Base-by-base conservation (phyloP, 805 yeast genomes). In the Starmera quercuum region DNA sequence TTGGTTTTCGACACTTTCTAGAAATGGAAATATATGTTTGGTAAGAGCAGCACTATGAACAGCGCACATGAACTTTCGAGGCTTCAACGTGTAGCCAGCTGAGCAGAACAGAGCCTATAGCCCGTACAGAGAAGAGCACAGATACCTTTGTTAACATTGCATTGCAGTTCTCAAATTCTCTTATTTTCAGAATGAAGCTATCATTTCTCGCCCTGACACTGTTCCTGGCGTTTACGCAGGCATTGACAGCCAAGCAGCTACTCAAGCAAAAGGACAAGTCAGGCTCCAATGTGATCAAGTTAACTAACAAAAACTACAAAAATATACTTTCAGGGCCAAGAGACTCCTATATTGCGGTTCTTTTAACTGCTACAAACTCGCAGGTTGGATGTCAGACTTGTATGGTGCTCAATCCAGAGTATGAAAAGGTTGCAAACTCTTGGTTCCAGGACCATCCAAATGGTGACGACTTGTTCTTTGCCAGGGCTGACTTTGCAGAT, bases 371-470 rank as follows among this genome's bases (percentile, higher is more conserved):
- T 3, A 71, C 79, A 8, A 69, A 78, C 31, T 68, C 85, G 2
- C 73, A 74, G 40, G 71, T 88, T 50, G 84, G 83, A 10, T 92
- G 98, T 62, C 63, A 64, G 2, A 63, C 83, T 33, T 92, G 98
- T 68, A 46, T 61, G 8, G 75, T 78, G 28, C 70, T 83, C 46
- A 75, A 69, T 18, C 95, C 96, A 3, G 72, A 70, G 28, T 83
- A 57, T 48, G 70, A 70, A 13, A 51, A 59, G 28, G 57, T 86
- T 26, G 94, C 84, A 7, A 48, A 63, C 31, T 78, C 88, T 17
- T 83, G 81, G 78, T 51, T 60, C 36, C 51, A 65, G 25, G 78
- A 71, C 28, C 78, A 73, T 47, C 81, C 85, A 15, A 59, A 62
- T 38, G 72, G 64, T 27, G 71, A 66, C 30, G 70, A 64, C 20